These are phyloP conservation scores for Suillus subalutaceus DNA, from an alignment of 768 basidiomycete genomes.

Conservation along the genomic window DNA sequence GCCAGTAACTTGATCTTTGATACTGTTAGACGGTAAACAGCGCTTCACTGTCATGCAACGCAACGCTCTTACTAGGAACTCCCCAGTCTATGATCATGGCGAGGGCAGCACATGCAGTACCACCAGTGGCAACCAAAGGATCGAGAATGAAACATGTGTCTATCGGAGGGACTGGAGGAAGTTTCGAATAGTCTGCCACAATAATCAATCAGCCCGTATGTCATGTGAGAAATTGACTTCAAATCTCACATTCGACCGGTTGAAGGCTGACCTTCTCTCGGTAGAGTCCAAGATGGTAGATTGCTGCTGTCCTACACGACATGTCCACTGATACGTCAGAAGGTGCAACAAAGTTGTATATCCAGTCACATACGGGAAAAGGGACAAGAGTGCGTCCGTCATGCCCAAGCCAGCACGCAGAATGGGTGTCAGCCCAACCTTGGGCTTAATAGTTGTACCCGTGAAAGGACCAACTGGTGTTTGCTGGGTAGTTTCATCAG, in stretches of 20 bases:
- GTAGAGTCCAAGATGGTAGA: slow-evolving; percentile 90
- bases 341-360: slow-evolving; percentile 9
- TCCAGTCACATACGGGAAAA: slow-evolving; percentile 74
- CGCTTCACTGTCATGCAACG: not conserved
- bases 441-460: slow-evolving; percentile 73
- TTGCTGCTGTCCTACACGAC: slow-evolving; percentile 63
- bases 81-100: slow-evolving; percentile 88
- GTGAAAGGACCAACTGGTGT: slow-evolving; percentile 82
- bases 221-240: not conserved
- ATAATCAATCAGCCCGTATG: not conserved
- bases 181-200: slow-evolving; percentile 83
- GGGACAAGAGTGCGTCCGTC: slow-evolving; percentile 81
- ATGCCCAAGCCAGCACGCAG: slow-evolving; percentile 93
- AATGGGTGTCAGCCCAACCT: slow-evolving; percentile 88
- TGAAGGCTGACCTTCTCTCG: slow-evolving; percentile 86
- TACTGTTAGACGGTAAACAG: slow-evolving; percentile 39
- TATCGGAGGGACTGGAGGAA: slow-evolving; percentile 73
- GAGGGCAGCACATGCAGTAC: slow-evolving; percentile 87
- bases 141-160: slow-evolving; percentile 90
- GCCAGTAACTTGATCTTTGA: slow-evolving; percentile 79
- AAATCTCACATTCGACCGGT: slow-evolving; percentile 82
- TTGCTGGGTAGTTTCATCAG: slow-evolving; percentile 43
- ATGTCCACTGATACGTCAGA: slow-evolving; percentile 5
- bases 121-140: slow-evolving; percentile 92
- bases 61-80: slow-evolving; percentile 53